Base-by-base conservation (phyloP, 805 yeast genomes). In the Grigorovia humatica region DNA sequence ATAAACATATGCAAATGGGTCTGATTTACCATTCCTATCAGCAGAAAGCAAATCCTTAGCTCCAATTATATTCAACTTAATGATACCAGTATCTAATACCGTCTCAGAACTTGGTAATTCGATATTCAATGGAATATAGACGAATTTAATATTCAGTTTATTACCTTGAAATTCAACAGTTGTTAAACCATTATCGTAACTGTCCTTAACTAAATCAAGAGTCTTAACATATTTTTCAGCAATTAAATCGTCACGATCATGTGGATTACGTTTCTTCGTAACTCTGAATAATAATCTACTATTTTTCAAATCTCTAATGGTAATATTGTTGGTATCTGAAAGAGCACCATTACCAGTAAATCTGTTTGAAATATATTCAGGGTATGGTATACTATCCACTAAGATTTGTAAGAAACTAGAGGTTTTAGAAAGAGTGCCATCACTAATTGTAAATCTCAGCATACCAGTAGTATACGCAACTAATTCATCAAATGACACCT, bases 11-110 rank as follows among this genome's bases (percentile, higher is more conserved):
- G 75, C 75, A 59, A 72, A 79, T 51, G 95, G 95, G 70, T 86
- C 95, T 3, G 91, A 82, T 60, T 81, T 82, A 51, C 93, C 93
- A 59, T 82, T 83, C 50, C 78, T 70, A 64, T 86, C 93, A 47
- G 80, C 84, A 8, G 88, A 68, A 48, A 66, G 62, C 53, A 86
- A 69, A 48, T 72, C 67, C 27, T 72, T 72, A 32, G 81, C 93
- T 47, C 78, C 73, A 42, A 82, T 59, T 50, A 86, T 69, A 42
- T 79, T 81, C 57, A 85, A 63, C 45, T 75, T 72, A 48, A 85
- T 64, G 12, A 70, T 57, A 59, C 95, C 95, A 23, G 88, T 84
- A 63, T 86, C 91, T 53, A 73, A 62, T 53, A 84, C 74, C 5
- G 84, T 74, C 59, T 85, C 93, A 20, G 76, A 68, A 12, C 77